Evolutionary conservation across 2,329 filamentous ascomycete genomes (phyloP).

Genomic region (Talaromyces verruculosus): DNA sequence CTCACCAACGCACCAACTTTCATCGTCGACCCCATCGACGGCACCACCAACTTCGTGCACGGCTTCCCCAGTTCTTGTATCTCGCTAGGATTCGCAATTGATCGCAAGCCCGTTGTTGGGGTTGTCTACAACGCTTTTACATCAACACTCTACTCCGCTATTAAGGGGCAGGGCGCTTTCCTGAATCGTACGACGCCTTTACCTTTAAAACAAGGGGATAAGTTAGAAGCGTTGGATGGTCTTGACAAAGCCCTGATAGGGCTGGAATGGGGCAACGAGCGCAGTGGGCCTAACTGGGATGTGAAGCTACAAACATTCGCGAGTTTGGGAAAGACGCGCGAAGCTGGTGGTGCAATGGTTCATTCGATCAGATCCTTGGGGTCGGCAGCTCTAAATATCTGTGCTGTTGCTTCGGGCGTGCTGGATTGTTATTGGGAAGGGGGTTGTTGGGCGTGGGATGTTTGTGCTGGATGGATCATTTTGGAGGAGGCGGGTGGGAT

Average conservation of each 20-base stretch:
- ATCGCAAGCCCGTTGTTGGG: conserved; percentile 54
- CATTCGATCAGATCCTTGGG: conserved; percentile 59
- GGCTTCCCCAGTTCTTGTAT: conserved; percentile 59
- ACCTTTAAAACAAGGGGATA: conserved; percentile 46
- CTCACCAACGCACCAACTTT: conserved; percentile 59
- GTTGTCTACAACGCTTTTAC: conserved; percentile 64
- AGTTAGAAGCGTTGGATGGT: conserved; percentile 43
- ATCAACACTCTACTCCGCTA: conserved; percentile 55
- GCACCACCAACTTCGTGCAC: conserved; percentile 66
- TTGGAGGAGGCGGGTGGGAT: conserved; percentile 60
- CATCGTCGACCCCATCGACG: conserved; percentile 64
- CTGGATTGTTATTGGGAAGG: conserved; percentile 66
- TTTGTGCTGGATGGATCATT: conserved; percentile 64
- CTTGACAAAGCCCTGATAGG: conserved; percentile 55
- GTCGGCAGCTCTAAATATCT: conserved; percentile 62
- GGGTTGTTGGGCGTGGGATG: conserved; percentile 67
- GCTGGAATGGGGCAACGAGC: conserved; percentile 63
- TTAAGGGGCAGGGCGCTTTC: conserved; percentile 57
- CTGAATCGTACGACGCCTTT: conserved; percentile 42
- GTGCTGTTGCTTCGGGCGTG: conserved; percentile 57
- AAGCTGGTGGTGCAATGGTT: conserved; percentile 61
- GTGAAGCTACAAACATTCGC: conserved; percentile 58
- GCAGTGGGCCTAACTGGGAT: conserved; percentile 57
- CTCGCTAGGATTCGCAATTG: conserved; percentile 58
- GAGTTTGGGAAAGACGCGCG: conserved; percentile 48